These are phyloP conservation scores for Orbilia oligospora DNA, from an alignment of 2,329 filamentous ascomycete genomes.

Conservation along the genomic window DNA sequence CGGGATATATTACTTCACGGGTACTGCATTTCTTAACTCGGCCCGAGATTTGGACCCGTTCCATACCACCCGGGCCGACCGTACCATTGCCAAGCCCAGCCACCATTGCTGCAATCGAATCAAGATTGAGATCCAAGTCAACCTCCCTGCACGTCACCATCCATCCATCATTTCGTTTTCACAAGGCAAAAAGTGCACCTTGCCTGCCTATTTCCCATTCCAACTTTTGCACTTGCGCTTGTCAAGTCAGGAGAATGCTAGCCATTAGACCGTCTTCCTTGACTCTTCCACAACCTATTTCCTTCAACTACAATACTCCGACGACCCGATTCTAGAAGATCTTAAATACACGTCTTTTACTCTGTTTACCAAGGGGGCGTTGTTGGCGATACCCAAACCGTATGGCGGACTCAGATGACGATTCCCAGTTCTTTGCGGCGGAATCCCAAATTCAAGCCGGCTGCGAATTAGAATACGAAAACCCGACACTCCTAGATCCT, in stretches of 20 bases:
- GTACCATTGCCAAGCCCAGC: constrained; percentile 32
- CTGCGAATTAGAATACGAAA: constrained; percentile 38
- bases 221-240: neutral
- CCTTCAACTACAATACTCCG: neutral
- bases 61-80: neutral
- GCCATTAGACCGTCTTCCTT: constrained; percentile 60
- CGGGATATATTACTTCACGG: too few relatives aligned
- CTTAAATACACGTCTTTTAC: neutral
- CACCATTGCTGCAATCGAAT: constrained; percentile 27
- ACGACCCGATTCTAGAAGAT: neutral
- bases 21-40: too few relatives aligned
- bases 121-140: constrained; percentile 29
- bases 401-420: constrained; percentile 59
- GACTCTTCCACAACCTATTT: constrained; percentile 29
- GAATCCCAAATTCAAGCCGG: constrained; percentile 49
- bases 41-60: neutral
- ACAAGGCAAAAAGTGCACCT: constrained; percentile 46
- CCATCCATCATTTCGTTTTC: constrained; percentile 39
- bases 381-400: neutral
- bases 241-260: constrained; percentile 52
- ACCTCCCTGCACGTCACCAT: constrained; percentile 29
- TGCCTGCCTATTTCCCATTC: constrained; percentile 23
- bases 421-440: constrained; percentile 55
- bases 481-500: constrained; percentile 60
- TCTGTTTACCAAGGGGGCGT: constrained; percentile 8